Conservation (phyloP, 2,329 filamentous ascomycete genomes). For the Sporothrix phasma region DNA sequence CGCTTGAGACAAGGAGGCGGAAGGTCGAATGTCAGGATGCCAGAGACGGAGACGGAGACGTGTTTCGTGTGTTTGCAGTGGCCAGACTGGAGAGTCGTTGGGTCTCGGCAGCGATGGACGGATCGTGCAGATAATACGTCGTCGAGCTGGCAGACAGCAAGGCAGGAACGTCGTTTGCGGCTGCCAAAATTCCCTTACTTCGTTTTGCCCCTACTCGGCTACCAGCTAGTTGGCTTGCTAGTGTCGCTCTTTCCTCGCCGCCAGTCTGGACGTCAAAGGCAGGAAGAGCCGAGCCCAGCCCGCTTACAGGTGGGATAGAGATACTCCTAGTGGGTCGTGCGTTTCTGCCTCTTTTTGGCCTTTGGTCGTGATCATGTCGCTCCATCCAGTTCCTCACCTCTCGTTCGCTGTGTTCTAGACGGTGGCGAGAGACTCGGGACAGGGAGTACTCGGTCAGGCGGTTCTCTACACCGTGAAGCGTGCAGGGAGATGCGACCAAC, state of each 20-base stretch:
- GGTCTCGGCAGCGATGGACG: background rate
- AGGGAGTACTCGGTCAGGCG: background rate
- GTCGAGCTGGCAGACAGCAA: no score
- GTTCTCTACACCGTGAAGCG: background rate
- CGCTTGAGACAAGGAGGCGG: background rate
- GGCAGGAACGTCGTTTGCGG: background rate
- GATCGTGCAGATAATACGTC: background rate
- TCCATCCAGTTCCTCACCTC: background rate
- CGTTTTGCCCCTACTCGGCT: background rate
- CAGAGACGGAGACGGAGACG: background rate
- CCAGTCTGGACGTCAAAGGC: background rate
- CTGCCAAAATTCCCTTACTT: background rate
- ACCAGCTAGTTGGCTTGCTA: background rate
- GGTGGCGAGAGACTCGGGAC: constrained; percentile 1
- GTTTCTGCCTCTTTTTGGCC: background rate
- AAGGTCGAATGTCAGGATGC: constrained; percentile 1
- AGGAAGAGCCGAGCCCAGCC: background rate
- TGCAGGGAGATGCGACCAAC: background rate
- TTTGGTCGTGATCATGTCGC: background rate
- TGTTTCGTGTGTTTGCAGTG: background rate
- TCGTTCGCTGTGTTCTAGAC: background rate
- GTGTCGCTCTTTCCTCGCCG: background rate
- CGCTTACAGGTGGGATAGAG: background rate
- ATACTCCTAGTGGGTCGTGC: background rate
- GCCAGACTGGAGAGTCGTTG: background rate